Evolutionary conservation across 495 filamentous ascomycete genomes (phyloP).

Genomic region (Bacidia gigantensis): DNA sequence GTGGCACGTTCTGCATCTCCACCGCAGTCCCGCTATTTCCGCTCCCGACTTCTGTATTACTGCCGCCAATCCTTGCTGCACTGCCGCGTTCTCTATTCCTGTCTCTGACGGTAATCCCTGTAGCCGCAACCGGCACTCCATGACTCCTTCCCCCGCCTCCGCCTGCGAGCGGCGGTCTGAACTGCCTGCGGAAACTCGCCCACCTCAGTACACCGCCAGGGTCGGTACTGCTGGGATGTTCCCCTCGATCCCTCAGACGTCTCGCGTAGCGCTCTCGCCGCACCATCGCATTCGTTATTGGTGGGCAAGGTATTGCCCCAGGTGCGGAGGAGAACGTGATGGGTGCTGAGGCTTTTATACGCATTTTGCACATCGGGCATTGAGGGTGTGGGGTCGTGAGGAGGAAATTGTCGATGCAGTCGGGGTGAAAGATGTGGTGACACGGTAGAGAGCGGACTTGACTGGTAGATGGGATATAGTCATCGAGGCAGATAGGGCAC

Average conservation of each 20-base stretch:
- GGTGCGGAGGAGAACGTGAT: slow-evolving; percentile 47
- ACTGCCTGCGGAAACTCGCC: slow-evolving; percentile 1
- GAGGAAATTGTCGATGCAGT: slow-evolving; percentile 75
- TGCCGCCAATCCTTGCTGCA: background rate
- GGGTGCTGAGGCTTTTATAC: slow-evolving; percentile 35
- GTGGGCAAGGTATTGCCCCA: slow-evolving; percentile 15
- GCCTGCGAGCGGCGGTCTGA: background rate
- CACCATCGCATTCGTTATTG: slow-evolving; percentile 73
- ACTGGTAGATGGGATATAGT: slow-evolving; percentile 52
- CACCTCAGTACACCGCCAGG: background rate
- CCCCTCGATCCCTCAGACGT: slow-evolving; percentile 6
- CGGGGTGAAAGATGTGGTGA: slow-evolving; percentile 79
- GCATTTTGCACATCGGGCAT: slow-evolving; percentile 82
- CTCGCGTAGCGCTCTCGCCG: slow-evolving; percentile 44
- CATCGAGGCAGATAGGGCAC: slow-evolving; percentile 77
- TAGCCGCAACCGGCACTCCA: background rate
- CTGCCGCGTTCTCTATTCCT: background rate
- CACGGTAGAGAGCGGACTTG: slow-evolving; percentile 75
- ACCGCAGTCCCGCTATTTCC: too few species aligned
- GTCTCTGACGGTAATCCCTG: background rate
- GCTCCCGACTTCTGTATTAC: too few species aligned
- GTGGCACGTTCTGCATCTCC: background rate
- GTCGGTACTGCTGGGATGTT: background rate
- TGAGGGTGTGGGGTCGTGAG: slow-evolving; percentile 52
- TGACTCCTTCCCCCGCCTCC: background rate